phyloP scores from a whole-genome alignment of 768 basidiomycete species.

The Dacryopinax primogenitus region DNA sequence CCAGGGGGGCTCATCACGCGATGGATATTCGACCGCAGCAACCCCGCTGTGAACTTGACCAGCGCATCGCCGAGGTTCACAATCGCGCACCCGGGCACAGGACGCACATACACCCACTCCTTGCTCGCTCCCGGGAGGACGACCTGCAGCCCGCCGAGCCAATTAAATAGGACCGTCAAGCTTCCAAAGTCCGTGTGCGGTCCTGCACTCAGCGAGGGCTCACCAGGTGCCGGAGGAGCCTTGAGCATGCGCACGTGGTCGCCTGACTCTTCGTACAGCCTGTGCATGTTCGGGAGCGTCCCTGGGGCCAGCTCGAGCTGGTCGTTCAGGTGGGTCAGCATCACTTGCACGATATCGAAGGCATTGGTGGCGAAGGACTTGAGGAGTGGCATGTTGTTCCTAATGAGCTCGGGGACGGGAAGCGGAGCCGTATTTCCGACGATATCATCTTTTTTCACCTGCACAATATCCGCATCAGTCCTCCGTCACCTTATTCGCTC shows the following conservation, averaged over 20 bases:
- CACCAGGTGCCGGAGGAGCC: not conserved
- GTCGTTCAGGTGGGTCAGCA: slow-evolving; percentile 3
- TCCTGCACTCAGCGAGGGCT: not conserved
- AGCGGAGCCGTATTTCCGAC: not conserved
- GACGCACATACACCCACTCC: slow-evolving; percentile 24
- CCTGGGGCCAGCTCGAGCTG: not conserved
- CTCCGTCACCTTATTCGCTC: not conserved
- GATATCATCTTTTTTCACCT: not conserved
- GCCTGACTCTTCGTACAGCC: not conserved
- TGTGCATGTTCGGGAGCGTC: not conserved
- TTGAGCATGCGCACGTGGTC: slow-evolving; percentile 3
- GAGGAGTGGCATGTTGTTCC: not conserved
- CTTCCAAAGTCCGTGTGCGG: not conserved
- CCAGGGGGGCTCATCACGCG: slow-evolving; percentile 51
- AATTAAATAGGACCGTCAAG: not conserved
- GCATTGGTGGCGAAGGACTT: not conserved
- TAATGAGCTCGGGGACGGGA: not conserved
- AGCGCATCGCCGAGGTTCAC: slow-evolving; percentile 55
- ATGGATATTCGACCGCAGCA: slow-evolving; percentile 51
- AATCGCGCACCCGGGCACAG: slow-evolving; percentile 43
- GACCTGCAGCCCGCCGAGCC: slow-evolving; percentile 3
- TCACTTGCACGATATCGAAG: not conserved
- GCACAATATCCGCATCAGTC: slow-evolving; percentile 10
- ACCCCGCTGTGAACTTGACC: slow-evolving; percentile 48
- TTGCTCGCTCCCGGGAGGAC: slow-evolving; percentile 4